Percentiles rank a stretch among this genome's conserved stretches.
Evolutionary conservation across 768 basidiomycete genomes (phyloP).

Genomic region (Mycena alexandri): DNA sequence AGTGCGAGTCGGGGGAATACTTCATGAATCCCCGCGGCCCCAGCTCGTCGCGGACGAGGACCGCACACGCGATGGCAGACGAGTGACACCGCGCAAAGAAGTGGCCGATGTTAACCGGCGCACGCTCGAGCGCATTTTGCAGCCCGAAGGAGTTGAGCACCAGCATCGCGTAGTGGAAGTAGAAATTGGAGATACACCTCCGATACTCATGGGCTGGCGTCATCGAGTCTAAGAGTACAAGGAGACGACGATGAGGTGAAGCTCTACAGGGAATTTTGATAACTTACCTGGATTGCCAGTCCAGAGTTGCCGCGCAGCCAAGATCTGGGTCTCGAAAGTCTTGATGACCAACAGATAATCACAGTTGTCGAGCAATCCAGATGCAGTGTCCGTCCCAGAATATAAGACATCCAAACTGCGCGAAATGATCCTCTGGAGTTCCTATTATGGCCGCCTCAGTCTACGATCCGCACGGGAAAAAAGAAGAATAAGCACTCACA

Average conservation of each 20-base stretch:
- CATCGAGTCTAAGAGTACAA: slow-evolving; percentile 42
- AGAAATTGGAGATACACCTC: slow-evolving; percentile 72
- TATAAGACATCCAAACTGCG: slow-evolving; percentile 93
- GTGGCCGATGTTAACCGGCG: slow-evolving; percentile 79
- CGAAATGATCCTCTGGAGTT: slow-evolving; percentile 90
- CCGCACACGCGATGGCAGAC: slow-evolving; percentile 77
- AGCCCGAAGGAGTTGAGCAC: slow-evolving; percentile 97
- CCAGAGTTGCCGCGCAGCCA: slow-evolving; percentile 71
- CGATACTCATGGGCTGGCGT: slow-evolving; percentile 56
- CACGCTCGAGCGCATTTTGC: slow-evolving; percentile 92
- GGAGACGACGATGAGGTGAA: background rate
- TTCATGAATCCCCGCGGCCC: slow-evolving; percentile 82
- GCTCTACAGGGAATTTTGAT: too few relatives aligned
- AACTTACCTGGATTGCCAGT: slow-evolving; percentile 36
- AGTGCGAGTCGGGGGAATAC: slow-evolving; percentile 92
- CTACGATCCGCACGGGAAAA: slow-evolving; percentile 8
- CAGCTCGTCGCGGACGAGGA: slow-evolving; percentile 82
- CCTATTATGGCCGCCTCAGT: slow-evolving; percentile 54
- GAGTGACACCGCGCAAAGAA: slow-evolving; percentile 87
- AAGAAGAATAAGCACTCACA: slow-evolving; percentile 57
- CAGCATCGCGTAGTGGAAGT: slow-evolving; percentile 87
- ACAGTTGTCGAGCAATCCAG: slow-evolving; percentile 85
- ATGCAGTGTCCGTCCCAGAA: slow-evolving; percentile 81
- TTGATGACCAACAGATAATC: slow-evolving; percentile 90
- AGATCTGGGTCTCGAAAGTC: slow-evolving; percentile 84